A percentile compares a stretch with the other conserved stretches of the same genome.
Evolutionary conservation across 306 rosid species (phyloP).

Genomic region (Biancaea sappan): DNA sequence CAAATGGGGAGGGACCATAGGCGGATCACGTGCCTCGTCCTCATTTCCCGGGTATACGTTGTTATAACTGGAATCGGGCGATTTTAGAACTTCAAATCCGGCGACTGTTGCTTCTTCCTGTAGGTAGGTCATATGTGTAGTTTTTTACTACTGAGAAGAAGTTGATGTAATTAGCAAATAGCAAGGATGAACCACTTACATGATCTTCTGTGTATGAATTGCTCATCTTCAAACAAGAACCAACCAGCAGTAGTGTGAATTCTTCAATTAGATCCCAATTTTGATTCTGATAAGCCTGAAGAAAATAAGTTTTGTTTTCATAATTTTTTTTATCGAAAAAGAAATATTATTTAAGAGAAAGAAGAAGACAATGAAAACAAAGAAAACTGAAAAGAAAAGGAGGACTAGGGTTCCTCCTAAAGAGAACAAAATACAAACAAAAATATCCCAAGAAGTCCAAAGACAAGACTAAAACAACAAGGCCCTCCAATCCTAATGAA

Average conservation of each 20-base stretch:
- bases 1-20: slow-evolving; percentile 77
- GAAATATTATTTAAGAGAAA: too few relatives aligned
- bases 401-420: too few relatives aligned
- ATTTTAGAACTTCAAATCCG: slow-evolving; percentile 85
- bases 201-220: slow-evolving; percentile 56
- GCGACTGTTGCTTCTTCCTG: slow-evolving; percentile 77
- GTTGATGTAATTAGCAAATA: slow-evolving; percentile 28
- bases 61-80: slow-evolving; percentile 87
- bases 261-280: slow-evolving; percentile 46
- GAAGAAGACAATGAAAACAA: too few relatives aligned
- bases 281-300: slow-evolving; percentile 53
- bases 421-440: too few relatives aligned
- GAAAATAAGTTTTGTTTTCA: slow-evolving; percentile 34
- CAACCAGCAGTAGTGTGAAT: slow-evolving; percentile 37
- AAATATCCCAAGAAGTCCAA: too few relatives aligned
- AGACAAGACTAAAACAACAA: too few relatives aligned
- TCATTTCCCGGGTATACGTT: slow-evolving; percentile 68
- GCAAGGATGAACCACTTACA: slow-evolving; percentile 50
- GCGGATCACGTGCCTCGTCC: slow-evolving; percentile 92
- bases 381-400: too few relatives aligned
- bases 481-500: too few relatives aligned
- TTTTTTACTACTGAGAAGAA: slow-evolving; percentile 24
- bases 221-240: slow-evolving; percentile 63
- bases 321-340: too few relatives aligned
- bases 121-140: slow-evolving; percentile 35